These are phyloP conservation scores for Solanum arcanum DNA, from an alignment of 257 asterid species.

Conservation along the genomic window DNA sequence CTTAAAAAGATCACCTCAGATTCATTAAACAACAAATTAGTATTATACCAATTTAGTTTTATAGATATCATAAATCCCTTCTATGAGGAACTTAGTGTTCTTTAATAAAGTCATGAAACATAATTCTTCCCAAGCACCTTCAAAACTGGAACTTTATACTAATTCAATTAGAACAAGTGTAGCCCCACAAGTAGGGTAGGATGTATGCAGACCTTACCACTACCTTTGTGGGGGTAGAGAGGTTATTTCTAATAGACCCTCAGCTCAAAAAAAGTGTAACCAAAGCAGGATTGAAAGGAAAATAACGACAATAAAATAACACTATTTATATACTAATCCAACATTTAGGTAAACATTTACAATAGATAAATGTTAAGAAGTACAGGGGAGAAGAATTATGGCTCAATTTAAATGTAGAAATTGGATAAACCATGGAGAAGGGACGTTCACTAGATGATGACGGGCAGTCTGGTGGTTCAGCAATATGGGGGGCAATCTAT, in stretches of 20 bases:
- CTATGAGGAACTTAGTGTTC: background rate
- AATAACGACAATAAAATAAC: background rate
- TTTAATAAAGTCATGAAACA: background rate
- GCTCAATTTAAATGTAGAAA: background rate
- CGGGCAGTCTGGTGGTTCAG: background rate
- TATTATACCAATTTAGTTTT: background rate
- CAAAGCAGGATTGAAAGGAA: background rate
- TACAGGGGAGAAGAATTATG: background rate
- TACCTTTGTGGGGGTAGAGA: background rate
- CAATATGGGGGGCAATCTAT: background rate
- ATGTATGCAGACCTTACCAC: background rate
- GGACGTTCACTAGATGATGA: background rate
- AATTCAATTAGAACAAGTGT: background rate
- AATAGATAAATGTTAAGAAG: background rate
- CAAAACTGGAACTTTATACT: background rate
- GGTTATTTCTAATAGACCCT: background rate
- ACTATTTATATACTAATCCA: background rate
- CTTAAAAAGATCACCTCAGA: background rate
- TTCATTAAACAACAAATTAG: background rate
- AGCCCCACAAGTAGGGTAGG: background rate
- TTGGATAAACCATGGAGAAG: background rate
- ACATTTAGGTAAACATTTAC: background rate
- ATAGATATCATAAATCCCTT: background rate
- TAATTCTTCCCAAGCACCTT: background rate
- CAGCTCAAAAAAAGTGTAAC: background rate